Evolutionary conservation across 495 filamentous ascomycete species (phyloP), one percentile per base, ranked within the genome.

Genomic region (Corynascus novoguineensis): DNA sequence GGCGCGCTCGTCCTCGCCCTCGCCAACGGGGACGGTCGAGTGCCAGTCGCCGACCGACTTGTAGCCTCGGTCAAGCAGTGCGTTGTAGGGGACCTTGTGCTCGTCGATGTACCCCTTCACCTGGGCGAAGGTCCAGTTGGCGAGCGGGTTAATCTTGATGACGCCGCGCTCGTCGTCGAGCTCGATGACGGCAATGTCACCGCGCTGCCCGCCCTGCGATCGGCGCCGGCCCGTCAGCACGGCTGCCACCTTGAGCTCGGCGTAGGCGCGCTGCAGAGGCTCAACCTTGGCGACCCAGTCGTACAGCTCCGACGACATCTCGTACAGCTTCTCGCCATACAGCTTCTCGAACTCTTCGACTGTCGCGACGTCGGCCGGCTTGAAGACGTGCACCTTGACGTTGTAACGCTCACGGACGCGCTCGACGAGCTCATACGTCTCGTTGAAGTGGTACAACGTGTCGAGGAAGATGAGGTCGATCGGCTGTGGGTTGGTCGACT

Each of bases 11-110:
- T 97, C 93, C 73, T 97, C 93, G 54, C 87, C 88, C 52, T 88
- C 89, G 53, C 82, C 83, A 54, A 97, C 88, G 5, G 93, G 92
- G 62, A 86, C 86, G 38, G 93, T 98, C 34, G 88, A 93, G 77
- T 98, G 93, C 88, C 92, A 97, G 73, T 98, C 93, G 60, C 93
- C 93, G 59, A 98, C 78, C 59, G 88, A 93, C 81, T 97, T 97
- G 82, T 98, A 98, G 15, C 95, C 91, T 53, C 76, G 78, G 75
- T 97, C 88, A 5, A 98, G 79, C 11, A 98, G 79, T 53, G 80
- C 85, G 67, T 98, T 98, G 80, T 96, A 97, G 1, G 93, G 95
- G 4, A 98, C 89, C 55, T 93, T 68, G 75, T 96, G 81, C 59
- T 86, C 84, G 53, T 83, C 78, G 77, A 96, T 78, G 71, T 98